Percentiles rank a stretch among this genome's conserved stretches.
phyloP scores from a whole-genome alignment of 768 basidiomycete species.

The Lactarius sanguifluus region DNA sequence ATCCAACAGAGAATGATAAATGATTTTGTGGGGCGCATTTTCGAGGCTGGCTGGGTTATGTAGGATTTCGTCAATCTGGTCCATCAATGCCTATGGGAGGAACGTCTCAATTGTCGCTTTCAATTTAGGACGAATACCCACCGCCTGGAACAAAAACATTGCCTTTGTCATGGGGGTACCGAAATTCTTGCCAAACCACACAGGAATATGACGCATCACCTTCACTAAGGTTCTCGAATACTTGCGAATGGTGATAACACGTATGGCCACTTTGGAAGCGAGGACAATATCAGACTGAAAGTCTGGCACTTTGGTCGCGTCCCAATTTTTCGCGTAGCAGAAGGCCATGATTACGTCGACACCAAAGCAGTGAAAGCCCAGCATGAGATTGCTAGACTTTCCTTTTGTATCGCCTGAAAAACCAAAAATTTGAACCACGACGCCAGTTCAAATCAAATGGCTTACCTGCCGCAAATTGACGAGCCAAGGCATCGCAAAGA shows the following conservation, averaged over 20 bases:
- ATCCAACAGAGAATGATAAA: slow-evolving; percentile 7
- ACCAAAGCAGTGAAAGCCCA: slow-evolving; percentile 4
- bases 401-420: neutral
- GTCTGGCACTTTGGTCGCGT: slow-evolving; percentile 5
- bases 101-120: neutral
- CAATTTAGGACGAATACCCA: neutral
- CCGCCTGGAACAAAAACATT: neutral
- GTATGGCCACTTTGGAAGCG: neutral
- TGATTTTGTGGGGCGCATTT: slow-evolving; percentile 1
- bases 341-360: slow-evolving; percentile 5
- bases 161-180: neutral
- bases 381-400: slow-evolving; percentile 11
- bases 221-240: neutral
- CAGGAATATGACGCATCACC: neutral
- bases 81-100: neutral
- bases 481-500: slow-evolving; percentile 5
- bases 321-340: slow-evolving; percentile 4
- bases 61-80: slow-evolving; percentile 5
- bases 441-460: neutral
- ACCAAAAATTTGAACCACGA: no score
- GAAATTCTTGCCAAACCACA: neutral
- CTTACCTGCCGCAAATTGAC: slow-evolving; percentile 3
- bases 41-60: neutral
- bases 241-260: slow-evolving; percentile 1
- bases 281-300: slow-evolving; percentile 1